Conservation (phyloP, 768 basidiomycete genomes). For the Rhodotorula toruloides region DNA sequence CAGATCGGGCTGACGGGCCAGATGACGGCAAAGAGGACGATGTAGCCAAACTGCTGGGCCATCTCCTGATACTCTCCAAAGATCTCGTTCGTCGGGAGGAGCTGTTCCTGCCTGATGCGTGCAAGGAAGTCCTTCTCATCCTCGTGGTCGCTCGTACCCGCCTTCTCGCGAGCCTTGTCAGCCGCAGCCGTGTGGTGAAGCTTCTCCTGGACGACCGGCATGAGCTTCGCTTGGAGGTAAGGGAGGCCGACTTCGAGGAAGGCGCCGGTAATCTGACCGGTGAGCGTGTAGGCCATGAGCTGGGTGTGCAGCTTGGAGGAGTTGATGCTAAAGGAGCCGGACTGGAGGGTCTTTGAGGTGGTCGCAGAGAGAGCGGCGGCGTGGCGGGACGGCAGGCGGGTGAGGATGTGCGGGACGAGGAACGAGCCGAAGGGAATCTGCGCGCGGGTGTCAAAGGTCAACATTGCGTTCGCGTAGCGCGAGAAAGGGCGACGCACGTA, state of each 20-base stretch:
- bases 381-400: slow-evolving; percentile 20
- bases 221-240: slow-evolving; percentile 27
- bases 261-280: slow-evolving; percentile 60
- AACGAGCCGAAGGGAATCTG: slow-evolving; percentile 41
- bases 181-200: slow-evolving; percentile 46
- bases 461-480: too few species aligned
- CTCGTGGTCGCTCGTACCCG: too few species aligned
- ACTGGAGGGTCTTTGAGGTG: slow-evolving; percentile 49
- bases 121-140: slow-evolving; percentile 62
- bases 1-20: slow-evolving; percentile 89
- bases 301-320: slow-evolving; percentile 68
- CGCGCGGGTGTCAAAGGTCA: not conserved
- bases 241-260: slow-evolving; percentile 49
- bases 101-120: slow-evolving; percentile 67
- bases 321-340: slow-evolving; percentile 57
- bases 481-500: slow-evolving; percentile 52
- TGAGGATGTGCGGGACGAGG: slow-evolving; percentile 38
- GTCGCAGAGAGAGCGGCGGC: slow-evolving; percentile 17
- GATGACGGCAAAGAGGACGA: slow-evolving; percentile 84
- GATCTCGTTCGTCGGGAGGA: slow-evolving; percentile 70
- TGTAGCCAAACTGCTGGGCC: slow-evolving; percentile 76
- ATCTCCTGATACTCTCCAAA: slow-evolving; percentile 87
- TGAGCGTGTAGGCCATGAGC: slow-evolving; percentile 75
- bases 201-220: slow-evolving; percentile 39
- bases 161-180: too few species aligned